Evolutionary conservation across 306 rosid species (phyloP).

Genomic region (Clitoria ternatea): DNA sequence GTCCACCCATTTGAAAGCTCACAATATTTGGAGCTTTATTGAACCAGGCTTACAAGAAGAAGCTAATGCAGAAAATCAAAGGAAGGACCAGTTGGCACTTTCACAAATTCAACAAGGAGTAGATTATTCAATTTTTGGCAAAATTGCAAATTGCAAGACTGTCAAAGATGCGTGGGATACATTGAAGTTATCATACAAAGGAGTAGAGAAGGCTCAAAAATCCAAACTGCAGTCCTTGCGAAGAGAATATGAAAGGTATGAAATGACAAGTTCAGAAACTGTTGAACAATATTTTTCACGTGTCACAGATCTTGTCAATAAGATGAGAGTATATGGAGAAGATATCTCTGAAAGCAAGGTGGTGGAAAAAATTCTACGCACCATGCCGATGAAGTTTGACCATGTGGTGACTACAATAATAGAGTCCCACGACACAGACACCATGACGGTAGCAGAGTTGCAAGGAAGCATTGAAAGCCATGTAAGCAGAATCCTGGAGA

Average conservation of each 20-base stretch:
- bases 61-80: neutral
- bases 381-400: neutral
- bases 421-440: too few relatives aligned
- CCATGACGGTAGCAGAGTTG: too few relatives aligned
- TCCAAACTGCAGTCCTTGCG: neutral
- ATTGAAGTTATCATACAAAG: neutral
- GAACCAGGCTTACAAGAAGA: neutral
- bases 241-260: neutral
- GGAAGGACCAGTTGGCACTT: neutral
- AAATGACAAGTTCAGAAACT: neutral
- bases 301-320: too few relatives aligned
- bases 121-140: neutral
- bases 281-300: too few relatives aligned
- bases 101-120: neutral
- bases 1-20: too few relatives aligned
- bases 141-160: neutral
- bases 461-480: too few relatives aligned
- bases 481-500: too few relatives aligned
- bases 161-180: too few relatives aligned
- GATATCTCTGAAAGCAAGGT: too few relatives aligned
- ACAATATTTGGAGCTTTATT: neutral
- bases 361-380: neutral
- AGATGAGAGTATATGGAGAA: too few relatives aligned
- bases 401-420: too few relatives aligned
- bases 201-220: neutral